Percentiles rank a stretch among this genome's conserved stretches.
Evolutionary conservation across 1,284 basidiomycete genomes (phyloP).

Genomic region (Crucibulum parvulum): DNA sequence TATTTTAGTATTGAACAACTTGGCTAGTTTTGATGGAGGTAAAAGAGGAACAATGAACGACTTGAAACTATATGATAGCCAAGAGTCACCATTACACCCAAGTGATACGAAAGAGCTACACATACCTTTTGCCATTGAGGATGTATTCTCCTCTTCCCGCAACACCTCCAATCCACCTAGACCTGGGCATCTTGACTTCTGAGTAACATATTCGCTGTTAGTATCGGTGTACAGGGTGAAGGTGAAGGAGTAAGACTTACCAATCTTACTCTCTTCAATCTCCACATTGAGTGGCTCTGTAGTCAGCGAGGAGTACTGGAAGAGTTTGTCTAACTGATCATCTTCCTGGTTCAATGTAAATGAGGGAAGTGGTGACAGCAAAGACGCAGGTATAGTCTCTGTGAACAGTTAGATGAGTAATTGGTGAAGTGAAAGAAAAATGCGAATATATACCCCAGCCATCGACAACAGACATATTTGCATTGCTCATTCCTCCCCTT

Average conservation of each 20-base stretch:
- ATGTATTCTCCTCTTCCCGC: conserved; percentile 25
- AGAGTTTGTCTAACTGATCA: conserved; percentile 26
- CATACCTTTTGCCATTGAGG: conserved; percentile 34
- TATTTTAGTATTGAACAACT: neutral
- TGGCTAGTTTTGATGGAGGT: neutral
- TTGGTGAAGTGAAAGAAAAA: neutral
- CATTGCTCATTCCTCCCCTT: conserved; percentile 48
- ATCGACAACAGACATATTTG: conserved; percentile 60
- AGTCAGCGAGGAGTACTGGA: conserved; percentile 21
- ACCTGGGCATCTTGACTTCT: conserved; percentile 44
- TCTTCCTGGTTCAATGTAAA: conserved; percentile 29
- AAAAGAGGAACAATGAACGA: neutral
- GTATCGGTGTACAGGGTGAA: neutral
- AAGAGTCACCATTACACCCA: neutral
- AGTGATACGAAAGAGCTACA: neutral
- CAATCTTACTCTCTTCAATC: conserved; percentile 14
- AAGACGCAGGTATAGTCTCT: conserved; percentile 28
- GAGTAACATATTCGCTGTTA: neutral
- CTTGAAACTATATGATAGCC: neutral
- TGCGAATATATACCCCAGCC: conserved; percentile 58
- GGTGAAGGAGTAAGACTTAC: conserved; percentile 10
- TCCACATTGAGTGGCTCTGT: conserved; percentile 18
- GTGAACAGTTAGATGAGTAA: neutral
- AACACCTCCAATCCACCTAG: conserved; percentile 29
- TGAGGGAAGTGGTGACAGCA: conserved; percentile 39